Evolutionary conservation across 441 rosid species (phyloP).

Genomic region (Bruguiera hainesii): DNA sequence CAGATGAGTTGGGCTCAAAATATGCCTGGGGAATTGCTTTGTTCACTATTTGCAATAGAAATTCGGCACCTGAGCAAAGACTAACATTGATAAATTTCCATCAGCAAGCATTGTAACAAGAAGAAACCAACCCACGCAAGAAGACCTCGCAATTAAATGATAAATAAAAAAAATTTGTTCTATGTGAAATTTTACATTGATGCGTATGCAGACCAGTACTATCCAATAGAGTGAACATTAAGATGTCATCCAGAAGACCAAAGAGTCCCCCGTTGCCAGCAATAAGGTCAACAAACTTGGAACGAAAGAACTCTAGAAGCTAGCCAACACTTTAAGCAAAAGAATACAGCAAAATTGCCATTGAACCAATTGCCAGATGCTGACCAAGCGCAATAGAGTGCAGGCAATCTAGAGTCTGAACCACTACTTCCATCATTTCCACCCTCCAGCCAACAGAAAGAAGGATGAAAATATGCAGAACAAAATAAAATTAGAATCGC

Average conservation of each 20-base stretch:
- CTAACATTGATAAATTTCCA: conserved; percentile 44
- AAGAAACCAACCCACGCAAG: conserved; percentile 8
- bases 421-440: too few relatives aligned
- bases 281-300: too few relatives aligned
- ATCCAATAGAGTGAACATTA: background rate
- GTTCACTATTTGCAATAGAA: conserved; percentile 66
- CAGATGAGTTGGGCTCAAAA: conserved; percentile 45
- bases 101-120: conserved; percentile 31
- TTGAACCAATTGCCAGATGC: too few relatives aligned
- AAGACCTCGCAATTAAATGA: conserved; percentile 7
- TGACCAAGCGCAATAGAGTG: too few relatives aligned
- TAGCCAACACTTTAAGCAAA: too few relatives aligned
- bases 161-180: background rate
- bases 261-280: background rate
- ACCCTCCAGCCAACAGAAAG: background rate
- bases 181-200: background rate
- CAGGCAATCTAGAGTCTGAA: too few relatives aligned
- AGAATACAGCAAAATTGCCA: too few relatives aligned
- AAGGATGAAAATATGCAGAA: background rate
- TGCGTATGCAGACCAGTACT: background rate
- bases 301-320: too few relatives aligned
- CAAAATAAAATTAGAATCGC: conserved; percentile 1
- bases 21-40: conserved; percentile 65
- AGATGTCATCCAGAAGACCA: background rate
- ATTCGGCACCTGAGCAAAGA: conserved; percentile 91